Percentiles rank a stretch among this genome's conserved stretches.
Evolutionary conservation across 345 rosid genomes (phyloP).

Genomic region (Populus alba): DNA sequence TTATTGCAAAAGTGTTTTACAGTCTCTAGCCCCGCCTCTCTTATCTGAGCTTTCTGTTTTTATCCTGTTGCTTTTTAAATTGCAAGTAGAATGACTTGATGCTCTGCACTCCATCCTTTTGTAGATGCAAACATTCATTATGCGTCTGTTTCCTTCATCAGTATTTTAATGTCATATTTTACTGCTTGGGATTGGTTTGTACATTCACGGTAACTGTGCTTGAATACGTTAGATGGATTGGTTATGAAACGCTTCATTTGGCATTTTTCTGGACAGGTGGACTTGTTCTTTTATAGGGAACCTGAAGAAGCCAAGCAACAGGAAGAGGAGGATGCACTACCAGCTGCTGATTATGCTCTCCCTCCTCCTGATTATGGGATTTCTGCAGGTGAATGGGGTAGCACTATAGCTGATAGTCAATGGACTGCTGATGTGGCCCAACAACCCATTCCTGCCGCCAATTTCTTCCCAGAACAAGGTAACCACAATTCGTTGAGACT

Average conservation of each 20-base stretch:
- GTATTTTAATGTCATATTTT: neutral
- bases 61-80: neutral
- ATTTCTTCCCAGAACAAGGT: slow-evolving; percentile 39
- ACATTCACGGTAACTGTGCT: neutral
- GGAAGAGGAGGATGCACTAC: slow-evolving; percentile 26
- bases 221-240: too few species aligned
- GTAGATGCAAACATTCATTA: neutral
- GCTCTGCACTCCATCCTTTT: neutral
- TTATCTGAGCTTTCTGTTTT: neutral
- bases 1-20: neutral
- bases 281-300: slow-evolving; percentile 26
- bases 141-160: neutral
- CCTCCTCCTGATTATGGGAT: slow-evolving; percentile 36
- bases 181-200: neutral
- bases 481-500: neutral
- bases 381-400: slow-evolving; percentile 49
- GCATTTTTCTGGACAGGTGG: slow-evolving; percentile 16
- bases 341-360: slow-evolving; percentile 30
- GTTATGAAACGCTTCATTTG: neutral
- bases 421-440: slow-evolving; percentile 56
- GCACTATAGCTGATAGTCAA: slow-evolving; percentile 45
- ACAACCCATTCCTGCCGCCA: slow-evolving; percentile 51
- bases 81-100: neutral
- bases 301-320: slow-evolving; percentile 33
- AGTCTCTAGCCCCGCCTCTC: neutral